Evolutionary conservation across 352 stramenopile species (phyloP).

Genomic region (Phytophthora pisi): DNA sequence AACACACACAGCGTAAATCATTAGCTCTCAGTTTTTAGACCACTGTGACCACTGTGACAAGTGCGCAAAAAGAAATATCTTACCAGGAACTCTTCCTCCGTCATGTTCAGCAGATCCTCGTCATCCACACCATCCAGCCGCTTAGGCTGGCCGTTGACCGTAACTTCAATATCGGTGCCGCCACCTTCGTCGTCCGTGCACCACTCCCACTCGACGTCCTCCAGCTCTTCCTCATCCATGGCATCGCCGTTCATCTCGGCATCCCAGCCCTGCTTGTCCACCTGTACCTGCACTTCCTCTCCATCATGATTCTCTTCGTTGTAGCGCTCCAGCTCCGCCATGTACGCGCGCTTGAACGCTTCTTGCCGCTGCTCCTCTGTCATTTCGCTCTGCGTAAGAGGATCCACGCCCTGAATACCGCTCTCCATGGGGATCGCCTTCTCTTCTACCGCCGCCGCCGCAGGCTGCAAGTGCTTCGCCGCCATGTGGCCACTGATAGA

Average conservation of each 20-base stretch:
- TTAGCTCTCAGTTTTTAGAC: background rate
- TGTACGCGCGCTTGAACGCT: conserved; percentile 82
- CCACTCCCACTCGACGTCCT: conserved; percentile 88
- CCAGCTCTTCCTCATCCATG: conserved; percentile 77
- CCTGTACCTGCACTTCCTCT: conserved; percentile 79
- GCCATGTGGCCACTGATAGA: conserved; percentile 89
- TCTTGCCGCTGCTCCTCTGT: conserved; percentile 84
- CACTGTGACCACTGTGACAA: no score
- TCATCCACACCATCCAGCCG: conserved; percentile 74
- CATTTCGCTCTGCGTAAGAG: conserved; percentile 70
- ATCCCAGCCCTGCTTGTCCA: conserved; percentile 86
- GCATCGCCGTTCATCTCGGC: conserved; percentile 79
- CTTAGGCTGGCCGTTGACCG: conserved; percentile 72
- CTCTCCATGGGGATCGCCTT: conserved; percentile 38
- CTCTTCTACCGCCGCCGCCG: conserved; percentile 40
- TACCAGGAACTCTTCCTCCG: conserved; percentile 86
- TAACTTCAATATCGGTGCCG: conserved; percentile 56
- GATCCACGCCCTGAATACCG: conserved; percentile 56
- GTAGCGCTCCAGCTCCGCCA: conserved; percentile 84
- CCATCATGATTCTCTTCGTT: conserved; percentile 83
- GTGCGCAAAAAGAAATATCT: conserved; percentile 2
- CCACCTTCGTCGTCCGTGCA: conserved; percentile 65
- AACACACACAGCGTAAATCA: conserved; percentile 2
- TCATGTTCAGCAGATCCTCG: conserved; percentile 84
- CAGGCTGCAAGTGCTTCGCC: conserved; percentile 73